These are phyloP conservation scores for Trypanosomatidae sp. DNA, from an alignment of 208 protist genomes.

Conservation along the genomic window DNA sequence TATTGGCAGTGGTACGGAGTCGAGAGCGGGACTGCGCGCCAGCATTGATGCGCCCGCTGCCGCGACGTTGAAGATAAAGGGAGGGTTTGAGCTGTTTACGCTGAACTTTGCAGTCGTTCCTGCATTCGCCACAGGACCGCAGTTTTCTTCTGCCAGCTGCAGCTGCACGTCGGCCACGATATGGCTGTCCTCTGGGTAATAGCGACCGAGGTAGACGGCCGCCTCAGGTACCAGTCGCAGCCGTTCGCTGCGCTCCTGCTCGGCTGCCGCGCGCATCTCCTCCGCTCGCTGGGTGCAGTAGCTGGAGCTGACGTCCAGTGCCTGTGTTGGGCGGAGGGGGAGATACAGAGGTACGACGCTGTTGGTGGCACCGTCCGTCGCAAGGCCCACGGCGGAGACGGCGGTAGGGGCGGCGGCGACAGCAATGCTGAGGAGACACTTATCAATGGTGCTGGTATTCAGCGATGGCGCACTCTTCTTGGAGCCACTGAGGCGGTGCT, in stretches of 20 bases:
- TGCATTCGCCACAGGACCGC: not conserved
- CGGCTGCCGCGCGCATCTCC: conserved; percentile 8
- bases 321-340: conserved; percentile 18
- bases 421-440: conserved; percentile 6
- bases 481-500: not conserved
- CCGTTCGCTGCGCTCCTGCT: conserved; percentile 15
- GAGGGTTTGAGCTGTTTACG: not conserved
- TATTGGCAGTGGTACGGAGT: not conserved
- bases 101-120: not conserved
- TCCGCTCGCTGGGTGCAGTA: conserved; percentile 20
- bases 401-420: not conserved
- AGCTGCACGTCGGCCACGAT: conserved; percentile 9
- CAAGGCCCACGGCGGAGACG: not conserved
- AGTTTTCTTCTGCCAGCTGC: not conserved
- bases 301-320: conserved; percentile 12
- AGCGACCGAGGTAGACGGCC: conserved; percentile 19
- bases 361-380: not conserved
- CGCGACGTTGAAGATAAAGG: not conserved
- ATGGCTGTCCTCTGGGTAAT: conserved; percentile 18
- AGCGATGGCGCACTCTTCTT: not conserved
- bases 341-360: conserved; percentile 3
- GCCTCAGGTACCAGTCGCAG: conserved; percentile 18
- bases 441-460: not conserved
- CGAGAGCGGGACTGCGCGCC: not conserved
- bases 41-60: not conserved